phyloP scores from a whole-genome alignment of 805 yeast species.

The Starmerella scarabaei region DNA sequence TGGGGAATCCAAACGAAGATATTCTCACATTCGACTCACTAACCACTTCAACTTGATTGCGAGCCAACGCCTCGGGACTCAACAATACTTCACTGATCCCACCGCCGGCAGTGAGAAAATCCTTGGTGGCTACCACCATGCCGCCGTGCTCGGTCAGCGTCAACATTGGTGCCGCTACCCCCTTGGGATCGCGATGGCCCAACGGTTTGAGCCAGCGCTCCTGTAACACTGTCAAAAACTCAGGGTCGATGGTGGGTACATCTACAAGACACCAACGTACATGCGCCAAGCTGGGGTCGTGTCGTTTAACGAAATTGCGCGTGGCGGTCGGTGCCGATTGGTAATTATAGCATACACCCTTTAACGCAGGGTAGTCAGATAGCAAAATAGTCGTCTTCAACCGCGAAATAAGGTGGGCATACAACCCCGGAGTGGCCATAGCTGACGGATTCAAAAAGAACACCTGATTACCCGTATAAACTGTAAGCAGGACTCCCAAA shows the following conservation, averaged over 20 bases:
- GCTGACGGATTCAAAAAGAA: slow-evolving; percentile 66
- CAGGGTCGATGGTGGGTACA: slow-evolving; percentile 82
- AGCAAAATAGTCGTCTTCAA: slow-evolving; percentile 60
- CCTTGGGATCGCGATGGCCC: slow-evolving; percentile 65
- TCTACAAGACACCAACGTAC: slow-evolving; percentile 84
- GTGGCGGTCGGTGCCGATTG: slow-evolving; percentile 80
- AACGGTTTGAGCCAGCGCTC: slow-evolving; percentile 84
- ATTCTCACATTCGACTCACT: slow-evolving; percentile 38
- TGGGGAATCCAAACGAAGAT: slow-evolving; percentile 86
- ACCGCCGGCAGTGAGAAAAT: slow-evolving; percentile 43
- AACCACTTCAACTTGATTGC: slow-evolving; percentile 57
- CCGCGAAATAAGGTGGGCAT: slow-evolving; percentile 65
- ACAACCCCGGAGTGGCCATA: slow-evolving; percentile 70
- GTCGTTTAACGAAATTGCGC: slow-evolving; percentile 61
- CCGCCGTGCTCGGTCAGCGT: slow-evolving; percentile 93
- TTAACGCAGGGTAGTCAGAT: slow-evolving; percentile 78
- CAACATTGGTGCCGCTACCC: slow-evolving; percentile 75
- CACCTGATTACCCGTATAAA: slow-evolving; percentile 71
- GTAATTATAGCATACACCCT: slow-evolving; percentile 83
- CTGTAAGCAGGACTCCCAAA: slow-evolving; percentile 63
- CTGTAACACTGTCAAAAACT: slow-evolving; percentile 74
- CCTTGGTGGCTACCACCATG: slow-evolving; percentile 80
- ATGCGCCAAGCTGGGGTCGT: slow-evolving; percentile 61
- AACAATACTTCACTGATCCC: slow-evolving; percentile 52
- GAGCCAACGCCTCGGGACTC: slow-evolving; percentile 58